Conservation (phyloP, 78 protist genomes). For the Dictyostelium capitatum region DNA sequence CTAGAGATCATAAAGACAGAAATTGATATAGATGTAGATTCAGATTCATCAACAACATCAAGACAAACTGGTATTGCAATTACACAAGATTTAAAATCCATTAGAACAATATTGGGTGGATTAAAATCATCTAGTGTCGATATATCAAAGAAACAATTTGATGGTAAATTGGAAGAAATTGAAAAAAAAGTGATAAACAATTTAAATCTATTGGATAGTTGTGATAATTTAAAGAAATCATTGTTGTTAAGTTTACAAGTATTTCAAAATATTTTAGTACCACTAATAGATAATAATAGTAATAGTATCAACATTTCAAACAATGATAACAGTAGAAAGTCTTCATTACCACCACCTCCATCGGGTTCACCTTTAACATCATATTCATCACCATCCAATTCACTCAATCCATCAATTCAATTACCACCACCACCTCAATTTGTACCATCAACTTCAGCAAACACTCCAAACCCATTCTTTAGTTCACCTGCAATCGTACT, state of each 20-base stretch:
- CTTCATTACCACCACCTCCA: conserved; percentile 18
- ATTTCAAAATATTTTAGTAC: background rate
- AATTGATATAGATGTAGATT: conserved; percentile 36
- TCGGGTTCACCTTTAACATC: background rate
- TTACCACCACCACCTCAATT: conserved; percentile 21
- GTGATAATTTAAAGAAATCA: conserved; percentile 57
- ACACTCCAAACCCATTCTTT: conserved; percentile 34
- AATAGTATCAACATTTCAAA: background rate
- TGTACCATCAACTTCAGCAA: background rate
- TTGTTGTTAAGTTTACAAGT: conserved; percentile 1
- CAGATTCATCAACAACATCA: conserved; percentile 34
- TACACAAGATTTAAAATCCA: conserved; percentile 49
- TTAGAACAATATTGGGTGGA: background rate
- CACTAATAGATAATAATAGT: background rate
- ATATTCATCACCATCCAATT: background rate
- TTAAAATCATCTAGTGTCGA: conserved; percentile 1
- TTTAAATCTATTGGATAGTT: conserved; percentile 38
- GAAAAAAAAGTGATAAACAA: conserved; percentile 39
- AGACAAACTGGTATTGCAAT: conserved; percentile 61
- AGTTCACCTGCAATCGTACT: conserved; percentile 13
- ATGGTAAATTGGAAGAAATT: conserved; percentile 42
- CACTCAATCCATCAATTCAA: background rate
- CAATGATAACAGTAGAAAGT: too few species aligned
- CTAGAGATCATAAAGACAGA: conserved; percentile 47
- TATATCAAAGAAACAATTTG: conserved; percentile 57